Base-by-base conservation (phyloP, 345 rosid species). In the Aquilaria malaccensis region DNA sequence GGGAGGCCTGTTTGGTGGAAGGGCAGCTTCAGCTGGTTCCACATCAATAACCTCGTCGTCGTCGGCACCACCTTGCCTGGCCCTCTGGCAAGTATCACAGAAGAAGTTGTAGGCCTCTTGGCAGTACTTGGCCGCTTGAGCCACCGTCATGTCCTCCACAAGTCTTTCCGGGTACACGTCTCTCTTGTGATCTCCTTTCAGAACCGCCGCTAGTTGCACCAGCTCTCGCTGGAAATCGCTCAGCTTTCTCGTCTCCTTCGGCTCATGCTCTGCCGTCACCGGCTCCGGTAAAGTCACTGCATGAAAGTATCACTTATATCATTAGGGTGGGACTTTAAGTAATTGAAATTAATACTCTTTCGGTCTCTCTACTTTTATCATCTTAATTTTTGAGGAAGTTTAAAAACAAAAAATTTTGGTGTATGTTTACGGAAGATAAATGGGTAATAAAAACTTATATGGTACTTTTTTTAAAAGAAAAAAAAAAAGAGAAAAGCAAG, bases 181-280 rank as follows among this genome's bases (percentile, higher is more conserved):
- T 61, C 70, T 76, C 31, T 57, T 55, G 58, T 83, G 58, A 46
- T 86, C 98, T 56, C 92, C 92, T 11, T 70, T 84, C 58, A 91
- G 47, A 2, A 72, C 71, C 0, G 88, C 83, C 7, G 87, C 95
- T 79, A 86, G 61, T 33, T 83, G 77, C 6, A 88, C 92, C 10
- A 91, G 65, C 47, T 81, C 91, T 56, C 75, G 51, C 61, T 91
- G 98, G 68, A 91, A 85, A 0, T 91, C 96, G 5, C 84, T 86
- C 0, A 88, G 60, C 7, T 74, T 58, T 7, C 72, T 80, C 1
- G 72, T 74, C 75, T 84, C 95, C 30, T 70, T 66, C 4, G 89
- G 80, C 2, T 13, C 74, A 0, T 59, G 60, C 1, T 57, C 72
- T 48, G 89, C 75, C 63, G 74, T 33, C 56, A 60, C 66, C 1